Conservation (phyloP, 1,284 basidiomycete genomes). For the Leccinum fallax region DNA sequence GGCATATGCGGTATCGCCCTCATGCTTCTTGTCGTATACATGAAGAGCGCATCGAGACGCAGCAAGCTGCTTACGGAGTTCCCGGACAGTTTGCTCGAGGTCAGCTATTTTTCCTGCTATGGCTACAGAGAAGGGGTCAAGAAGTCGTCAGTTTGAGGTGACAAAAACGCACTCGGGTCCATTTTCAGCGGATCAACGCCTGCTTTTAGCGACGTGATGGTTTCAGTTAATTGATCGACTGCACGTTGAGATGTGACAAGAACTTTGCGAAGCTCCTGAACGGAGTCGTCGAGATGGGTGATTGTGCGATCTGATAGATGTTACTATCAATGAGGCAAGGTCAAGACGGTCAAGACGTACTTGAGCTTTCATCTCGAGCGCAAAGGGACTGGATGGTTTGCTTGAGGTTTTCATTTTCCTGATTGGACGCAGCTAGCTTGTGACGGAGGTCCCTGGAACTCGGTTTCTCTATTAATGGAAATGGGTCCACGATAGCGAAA, state of each 20-base stretch:
- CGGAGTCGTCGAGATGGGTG: neutral
- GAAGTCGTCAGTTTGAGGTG: neutral
- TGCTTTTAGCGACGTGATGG: neutral
- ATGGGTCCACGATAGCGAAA: neutral
- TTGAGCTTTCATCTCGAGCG: neutral
- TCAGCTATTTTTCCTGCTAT: neutral
- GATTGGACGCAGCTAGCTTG: neutral
- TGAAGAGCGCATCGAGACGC: neutral
- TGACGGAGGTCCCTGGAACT: neutral
- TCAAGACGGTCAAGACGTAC: neutral
- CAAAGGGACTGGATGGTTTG: neutral
- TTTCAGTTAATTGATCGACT: neutral
- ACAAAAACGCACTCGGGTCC: neutral
- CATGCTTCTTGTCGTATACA: neutral
- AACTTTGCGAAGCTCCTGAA: neutral
- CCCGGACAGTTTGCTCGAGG: neutral
- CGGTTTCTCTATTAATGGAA: no score
- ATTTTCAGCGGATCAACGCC: neutral
- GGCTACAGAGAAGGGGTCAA: neutral
- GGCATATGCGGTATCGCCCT: neutral
- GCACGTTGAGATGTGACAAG: neutral
- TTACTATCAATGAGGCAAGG: neutral
- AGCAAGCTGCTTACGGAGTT: neutral
- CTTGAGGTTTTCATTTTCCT: neutral
- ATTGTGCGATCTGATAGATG: neutral